Evolutionary conservation across 768 basidiomycete genomes (phyloP).

Genomic region (Lactarius pseudohatsudake): DNA sequence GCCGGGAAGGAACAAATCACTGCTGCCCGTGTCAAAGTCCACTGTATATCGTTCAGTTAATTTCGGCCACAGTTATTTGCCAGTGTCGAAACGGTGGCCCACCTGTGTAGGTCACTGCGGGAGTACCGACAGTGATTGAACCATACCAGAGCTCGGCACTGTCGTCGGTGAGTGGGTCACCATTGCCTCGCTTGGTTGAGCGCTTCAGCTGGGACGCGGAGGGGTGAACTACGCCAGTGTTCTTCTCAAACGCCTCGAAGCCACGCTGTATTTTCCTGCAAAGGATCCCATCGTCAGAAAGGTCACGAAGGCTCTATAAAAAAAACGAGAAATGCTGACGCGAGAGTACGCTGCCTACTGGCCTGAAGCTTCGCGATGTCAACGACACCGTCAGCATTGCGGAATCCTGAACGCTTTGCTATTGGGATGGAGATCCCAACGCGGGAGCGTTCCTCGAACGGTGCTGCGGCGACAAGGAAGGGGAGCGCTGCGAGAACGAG

Average conservation of each 20-base stretch:
- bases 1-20: slow-evolving; percentile 40
- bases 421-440: slow-evolving; percentile 15
- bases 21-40: slow-evolving; percentile 42
- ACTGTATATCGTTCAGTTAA: slow-evolving; percentile 25
- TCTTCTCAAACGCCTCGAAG: slow-evolving; percentile 18
- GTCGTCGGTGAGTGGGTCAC: slow-evolving; percentile 17
- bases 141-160: slow-evolving; percentile 24
- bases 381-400: slow-evolving; percentile 6
- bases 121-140: slow-evolving; percentile 27
- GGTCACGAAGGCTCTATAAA: background rate
- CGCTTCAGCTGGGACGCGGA: background rate
- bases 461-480: slow-evolving; percentile 10
- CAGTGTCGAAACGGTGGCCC: background rate
- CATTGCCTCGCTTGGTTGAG: slow-evolving; percentile 4
- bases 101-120: slow-evolving; percentile 23
- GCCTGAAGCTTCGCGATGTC: slow-evolving; percentile 4
- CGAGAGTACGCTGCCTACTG: background rate
- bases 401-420: background rate
- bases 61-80: background rate
- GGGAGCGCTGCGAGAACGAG: slow-evolving; percentile 16
- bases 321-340: background rate
- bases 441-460: background rate
- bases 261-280: slow-evolving; percentile 25
- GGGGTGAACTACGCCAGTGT: slow-evolving; percentile 26
- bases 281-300: background rate